phyloP scores from a whole-genome alignment of 176 grass and related monocot genomes.

The Urochloa ruziziensis region DNA sequence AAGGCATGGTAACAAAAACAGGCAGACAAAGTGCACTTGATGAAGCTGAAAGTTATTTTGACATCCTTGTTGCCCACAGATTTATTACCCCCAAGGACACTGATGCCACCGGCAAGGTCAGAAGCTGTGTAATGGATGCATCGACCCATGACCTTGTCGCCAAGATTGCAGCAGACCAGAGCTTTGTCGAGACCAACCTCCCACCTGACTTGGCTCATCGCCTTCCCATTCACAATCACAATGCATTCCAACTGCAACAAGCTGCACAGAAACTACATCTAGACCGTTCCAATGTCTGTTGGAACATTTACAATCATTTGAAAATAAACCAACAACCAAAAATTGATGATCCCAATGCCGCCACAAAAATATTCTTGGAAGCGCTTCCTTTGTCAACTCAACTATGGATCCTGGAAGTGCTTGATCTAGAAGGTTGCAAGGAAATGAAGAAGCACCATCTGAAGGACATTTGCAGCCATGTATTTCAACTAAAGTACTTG shows the following conservation, averaged over 20 bases:
- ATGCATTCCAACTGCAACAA: background rate
- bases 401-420: background rate
- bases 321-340: background rate
- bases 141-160: background rate
- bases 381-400: background rate
- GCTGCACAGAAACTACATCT: background rate
- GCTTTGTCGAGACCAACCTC: background rate
- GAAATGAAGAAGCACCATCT: background rate
- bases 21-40: background rate
- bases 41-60: background rate
- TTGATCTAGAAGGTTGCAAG: background rate
- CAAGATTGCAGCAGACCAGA: background rate
- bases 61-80: background rate
- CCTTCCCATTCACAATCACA: background rate
- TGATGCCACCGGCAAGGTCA: background rate
- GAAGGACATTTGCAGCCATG: background rate
- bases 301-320: background rate
- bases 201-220: background rate
- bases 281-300: background rate
- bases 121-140: background rate
- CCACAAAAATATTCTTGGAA: background rate
- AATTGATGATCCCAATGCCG: background rate
- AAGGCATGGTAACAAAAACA: background rate
- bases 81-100: background rate
- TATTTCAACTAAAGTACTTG: background rate